Evolutionary conservation across 2,329 filamentous ascomycete genomes (phyloP).

Genomic region (Pseudogymnoascus sp.): DNA sequence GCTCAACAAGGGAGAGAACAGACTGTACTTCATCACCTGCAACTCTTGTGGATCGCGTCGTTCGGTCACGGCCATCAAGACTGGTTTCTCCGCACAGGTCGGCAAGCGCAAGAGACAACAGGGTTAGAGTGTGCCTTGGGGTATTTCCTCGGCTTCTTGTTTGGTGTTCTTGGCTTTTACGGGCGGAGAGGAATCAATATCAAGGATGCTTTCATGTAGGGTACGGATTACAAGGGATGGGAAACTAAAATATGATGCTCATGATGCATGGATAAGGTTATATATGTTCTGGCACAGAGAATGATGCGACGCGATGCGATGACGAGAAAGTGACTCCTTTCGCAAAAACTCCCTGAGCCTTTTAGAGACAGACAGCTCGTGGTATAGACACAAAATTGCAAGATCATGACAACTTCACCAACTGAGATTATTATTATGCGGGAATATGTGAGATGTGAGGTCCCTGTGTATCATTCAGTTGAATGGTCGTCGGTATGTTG

Average conservation of each 20-base stretch:
- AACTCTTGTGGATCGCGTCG: slow-evolving; percentile 78
- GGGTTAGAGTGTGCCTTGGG: slow-evolving; percentile 47
- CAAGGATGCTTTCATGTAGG: slow-evolving; percentile 8
- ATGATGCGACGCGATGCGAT: slow-evolving; percentile 2
- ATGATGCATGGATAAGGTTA: slow-evolving; percentile 8
- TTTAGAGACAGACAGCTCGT: slow-evolving; percentile 1
- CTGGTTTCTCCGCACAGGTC: slow-evolving; percentile 98
- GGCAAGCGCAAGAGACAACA: slow-evolving; percentile 96
- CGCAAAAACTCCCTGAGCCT: neutral
- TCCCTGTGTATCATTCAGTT: neutral
- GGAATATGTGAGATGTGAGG: neutral
- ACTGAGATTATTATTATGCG: neutral
- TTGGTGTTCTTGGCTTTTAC: slow-evolving; percentile 9
- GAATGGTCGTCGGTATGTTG: neutral
- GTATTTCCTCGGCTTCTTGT: slow-evolving; percentile 11
- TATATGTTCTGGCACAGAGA: slow-evolving; percentile 1
- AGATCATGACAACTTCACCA: neutral
- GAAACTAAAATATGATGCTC: slow-evolving; percentile 8
- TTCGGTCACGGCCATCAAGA: slow-evolving; percentile 97
- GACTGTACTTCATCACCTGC: slow-evolving; percentile 97
- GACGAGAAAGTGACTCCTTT: slow-evolving; percentile 5
- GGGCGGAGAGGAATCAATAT: slow-evolving; percentile 9
- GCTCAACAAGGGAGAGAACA: slow-evolving; percentile 97
- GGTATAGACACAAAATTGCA: slow-evolving; percentile 6
- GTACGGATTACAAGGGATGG: slow-evolving; percentile 10